Evolutionary conservation across 495 filamentous ascomycete species (phyloP), one percentile per base, ranked within the genome.

Genomic region (Penicillium canariense): DNA sequence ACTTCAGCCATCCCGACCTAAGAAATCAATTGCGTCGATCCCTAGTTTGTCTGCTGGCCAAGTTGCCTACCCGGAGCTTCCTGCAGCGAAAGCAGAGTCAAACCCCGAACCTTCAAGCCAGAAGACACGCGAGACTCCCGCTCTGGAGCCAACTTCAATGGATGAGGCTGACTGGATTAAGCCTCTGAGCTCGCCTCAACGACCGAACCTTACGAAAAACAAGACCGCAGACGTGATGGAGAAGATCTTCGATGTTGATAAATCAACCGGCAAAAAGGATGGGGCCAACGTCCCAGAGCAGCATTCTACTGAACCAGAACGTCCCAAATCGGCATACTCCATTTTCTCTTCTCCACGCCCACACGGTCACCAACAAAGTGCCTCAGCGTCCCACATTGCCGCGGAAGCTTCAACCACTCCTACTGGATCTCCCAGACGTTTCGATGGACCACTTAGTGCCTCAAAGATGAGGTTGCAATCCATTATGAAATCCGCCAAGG

Each of bases 401-500:
- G 31, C 48, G 32, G 75, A 74, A 10, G 63, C 70, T 27, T 78
- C 84, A 23, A 84, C 84, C 6, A 89, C 87, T 9, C 87, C 89
- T 4, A 75, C 77, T 20, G 88, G 87, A 39, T 90, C 89, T 11
- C 89, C 89, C 17, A 82, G 82, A 51, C 81, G 79, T 52, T 81
- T 86, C 60, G 90, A 92, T 54, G 91, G 87, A 40, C 89, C 90
- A 5, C 68, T 96, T 25, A 96, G 89, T 65, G 88, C 91, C 43
- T 91, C 91, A 15, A 96, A 95, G 73, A 87, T 84, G 58, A 91
- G 88, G 66, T 73, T 96, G 30, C 90, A 90, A 35, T 94, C 91
- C 8, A 89, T 95, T 48, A 76, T 96, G 56, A 89, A 90, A 66
- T 87, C 87, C 31, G 91, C 91, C 12, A 91, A 87, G 64, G 89